Percentiles rank a stretch among this genome's conserved stretches.
These are phyloP conservation scores for Fusarium sp. DNA, from an alignment of 2,329 filamentous ascomycete genomes.

Conservation along the genomic window DNA sequence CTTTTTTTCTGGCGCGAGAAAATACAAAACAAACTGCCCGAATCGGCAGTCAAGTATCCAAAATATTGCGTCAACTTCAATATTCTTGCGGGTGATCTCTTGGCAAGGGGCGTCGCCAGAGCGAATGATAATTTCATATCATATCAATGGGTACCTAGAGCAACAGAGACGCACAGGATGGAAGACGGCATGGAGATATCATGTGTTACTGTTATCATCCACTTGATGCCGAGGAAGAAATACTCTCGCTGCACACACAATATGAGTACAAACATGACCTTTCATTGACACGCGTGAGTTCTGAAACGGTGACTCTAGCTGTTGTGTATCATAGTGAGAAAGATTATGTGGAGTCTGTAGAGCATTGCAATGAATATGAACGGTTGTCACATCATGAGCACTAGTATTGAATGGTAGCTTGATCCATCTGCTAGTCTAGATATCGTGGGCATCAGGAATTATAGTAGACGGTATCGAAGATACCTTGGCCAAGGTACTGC, in stretches of 20 bases:
- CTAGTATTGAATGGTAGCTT: too few relatives aligned
- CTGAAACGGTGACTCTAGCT: constrained; percentile 20
- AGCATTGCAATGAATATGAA: background rate
- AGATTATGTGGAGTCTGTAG: background rate
- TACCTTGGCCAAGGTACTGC: background rate
- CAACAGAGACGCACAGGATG: background rate
- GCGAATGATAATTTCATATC: background rate
- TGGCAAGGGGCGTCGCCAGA: background rate
- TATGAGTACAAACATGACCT: constrained; percentile 17
- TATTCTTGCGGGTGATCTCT: background rate
- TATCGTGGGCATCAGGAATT: background rate
- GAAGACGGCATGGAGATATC: constrained; percentile 12
- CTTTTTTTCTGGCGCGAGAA: constrained; percentile 33
- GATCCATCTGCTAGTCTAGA: too few relatives aligned
- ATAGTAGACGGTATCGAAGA: background rate
- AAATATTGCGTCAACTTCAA: constrained; percentile 3
- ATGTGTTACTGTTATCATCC: constrained; percentile 20
- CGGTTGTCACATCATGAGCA: background rate
- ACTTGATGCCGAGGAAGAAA: constrained; percentile 10
- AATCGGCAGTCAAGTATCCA: constrained; percentile 15
- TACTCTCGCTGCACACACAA: constrained; percentile 19
- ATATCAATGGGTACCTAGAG: constrained; percentile 1
- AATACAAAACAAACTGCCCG: constrained; percentile 31
- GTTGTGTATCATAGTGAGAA: constrained; percentile 7
- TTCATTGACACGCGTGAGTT: constrained; percentile 8